Evolutionary conservation across 257 asterid species (phyloP).

Genomic region (Solanum bulbocastanum): DNA sequence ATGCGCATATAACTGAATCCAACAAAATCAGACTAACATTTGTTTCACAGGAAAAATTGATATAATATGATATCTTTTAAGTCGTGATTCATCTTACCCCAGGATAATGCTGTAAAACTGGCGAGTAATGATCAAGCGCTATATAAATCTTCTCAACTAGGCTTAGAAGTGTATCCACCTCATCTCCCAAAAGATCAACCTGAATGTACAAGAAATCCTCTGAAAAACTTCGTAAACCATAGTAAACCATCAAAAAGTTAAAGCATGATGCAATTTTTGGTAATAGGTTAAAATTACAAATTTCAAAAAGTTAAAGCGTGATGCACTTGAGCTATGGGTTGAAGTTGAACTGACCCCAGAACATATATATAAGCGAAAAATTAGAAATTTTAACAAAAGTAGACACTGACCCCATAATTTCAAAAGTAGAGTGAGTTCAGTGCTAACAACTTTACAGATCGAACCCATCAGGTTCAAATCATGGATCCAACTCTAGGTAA

Average conservation of each 20-base stretch:
- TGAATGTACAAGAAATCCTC: conserved; percentile 17
- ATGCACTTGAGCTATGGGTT: background rate
- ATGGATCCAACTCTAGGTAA: background rate
- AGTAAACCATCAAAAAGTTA: background rate
- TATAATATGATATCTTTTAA: background rate
- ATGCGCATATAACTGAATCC: background rate
- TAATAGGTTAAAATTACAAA: background rate
- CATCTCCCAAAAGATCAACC: conserved; percentile 97
- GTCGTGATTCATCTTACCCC: conserved; percentile 51
- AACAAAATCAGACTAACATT: background rate
- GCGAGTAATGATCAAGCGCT: conserved; percentile 83
- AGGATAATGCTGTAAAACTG: conserved; percentile 79
- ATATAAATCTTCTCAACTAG: conserved; percentile 71
- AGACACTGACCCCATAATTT: background rate
- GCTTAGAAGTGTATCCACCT: conserved; percentile 67
- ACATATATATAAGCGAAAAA: background rate
- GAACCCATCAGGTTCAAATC: background rate
- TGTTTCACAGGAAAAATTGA: background rate
- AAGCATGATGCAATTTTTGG: background rate
- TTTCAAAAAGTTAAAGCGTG: background rate
- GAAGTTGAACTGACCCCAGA: background rate
- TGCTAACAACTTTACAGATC: background rate
- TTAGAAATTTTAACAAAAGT: background rate
- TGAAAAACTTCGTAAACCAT: background rate
- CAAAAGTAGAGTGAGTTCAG: background rate